Evolutionary conservation across 2,329 filamentous ascomycete genomes (phyloP).

Genomic region (Coniochaeta sp.): DNA sequence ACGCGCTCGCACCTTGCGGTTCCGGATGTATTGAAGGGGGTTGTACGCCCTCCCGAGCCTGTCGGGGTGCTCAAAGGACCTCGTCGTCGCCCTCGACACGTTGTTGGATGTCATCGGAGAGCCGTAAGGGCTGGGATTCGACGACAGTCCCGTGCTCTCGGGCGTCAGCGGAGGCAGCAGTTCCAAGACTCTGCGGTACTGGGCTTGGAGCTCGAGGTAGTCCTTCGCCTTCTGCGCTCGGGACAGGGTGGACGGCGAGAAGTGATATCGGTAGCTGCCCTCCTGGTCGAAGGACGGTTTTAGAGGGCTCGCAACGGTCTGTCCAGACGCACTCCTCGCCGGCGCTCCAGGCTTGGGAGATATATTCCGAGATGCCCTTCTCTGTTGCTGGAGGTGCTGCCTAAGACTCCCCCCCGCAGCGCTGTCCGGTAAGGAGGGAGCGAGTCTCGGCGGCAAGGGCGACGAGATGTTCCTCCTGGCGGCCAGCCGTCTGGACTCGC

Average conservation of each 20-base stretch:
- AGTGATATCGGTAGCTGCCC: slow-evolving; percentile 50
- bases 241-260: slow-evolving; percentile 73
- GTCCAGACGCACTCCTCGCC: slow-evolving; percentile 32
- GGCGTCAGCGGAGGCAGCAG: slow-evolving; percentile 66
- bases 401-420: slow-evolving; percentile 52
- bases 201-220: slow-evolving; percentile 76
- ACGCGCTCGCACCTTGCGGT: slow-evolving; percentile 75
- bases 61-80: not conserved
- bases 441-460: slow-evolving; percentile 41
- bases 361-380: slow-evolving; percentile 51
- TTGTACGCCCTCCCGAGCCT: slow-evolving; percentile 69
- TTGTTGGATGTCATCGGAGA: slow-evolving; percentile 29
- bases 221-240: slow-evolving; percentile 79
- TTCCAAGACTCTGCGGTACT: slow-evolving; percentile 76
- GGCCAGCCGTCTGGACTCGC: slow-evolving; percentile 66
- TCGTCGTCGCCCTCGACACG: slow-evolving; percentile 16
- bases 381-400: slow-evolving; percentile 66
- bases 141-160: slow-evolving; percentile 23
- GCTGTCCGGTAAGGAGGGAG: slow-evolving; percentile 44
- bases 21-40: slow-evolving; percentile 85
- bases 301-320: slow-evolving; percentile 34
- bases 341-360: slow-evolving; percentile 48
- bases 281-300: slow-evolving; percentile 43
- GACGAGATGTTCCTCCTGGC: slow-evolving; percentile 48
- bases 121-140: slow-evolving; percentile 31